Conservation (phyloP, 192 early-diverging fungal genomes). For the Coemansia sp. region DNA sequence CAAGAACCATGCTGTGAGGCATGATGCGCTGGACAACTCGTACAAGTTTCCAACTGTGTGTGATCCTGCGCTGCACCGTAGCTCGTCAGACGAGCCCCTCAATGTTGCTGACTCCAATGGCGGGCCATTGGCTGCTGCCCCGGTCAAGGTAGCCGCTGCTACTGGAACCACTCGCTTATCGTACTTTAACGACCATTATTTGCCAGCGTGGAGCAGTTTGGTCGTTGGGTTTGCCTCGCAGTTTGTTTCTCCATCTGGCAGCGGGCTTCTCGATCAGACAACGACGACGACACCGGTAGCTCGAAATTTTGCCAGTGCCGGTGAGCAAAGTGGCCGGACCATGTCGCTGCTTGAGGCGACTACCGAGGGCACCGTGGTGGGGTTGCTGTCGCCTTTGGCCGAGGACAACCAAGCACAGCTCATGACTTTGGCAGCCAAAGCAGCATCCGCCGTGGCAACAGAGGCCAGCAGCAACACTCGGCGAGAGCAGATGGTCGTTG, state of each 20-base stretch:
- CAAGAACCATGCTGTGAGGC: constrained; percentile 28
- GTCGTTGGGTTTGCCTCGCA: constrained; percentile 52
- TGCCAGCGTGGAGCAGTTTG: constrained; percentile 47
- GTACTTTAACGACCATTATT: constrained; percentile 33
- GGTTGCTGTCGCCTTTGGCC: constrained; percentile 35
- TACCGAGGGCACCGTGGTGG: constrained; percentile 45
- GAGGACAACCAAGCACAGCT: constrained; percentile 2
- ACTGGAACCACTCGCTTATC: constrained; percentile 12
- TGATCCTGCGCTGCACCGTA: not conserved
- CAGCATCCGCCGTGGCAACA: not conserved
- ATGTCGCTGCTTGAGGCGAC: constrained; percentile 49
- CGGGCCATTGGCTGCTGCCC: not conserved
- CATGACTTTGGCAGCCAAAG: not conserved
- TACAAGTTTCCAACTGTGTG: constrained; percentile 14
- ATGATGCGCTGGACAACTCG: constrained; percentile 18
- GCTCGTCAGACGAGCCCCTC: not conserved
- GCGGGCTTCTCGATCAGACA: constrained; percentile 31
- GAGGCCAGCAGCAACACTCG: not conserved
- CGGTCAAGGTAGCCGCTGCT: not conserved
- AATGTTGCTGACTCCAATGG: not conserved
- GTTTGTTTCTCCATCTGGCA: constrained; percentile 48
- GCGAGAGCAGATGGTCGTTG: constrained; percentile 23
- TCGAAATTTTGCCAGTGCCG: not conserved
- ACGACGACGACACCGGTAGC: not conserved
- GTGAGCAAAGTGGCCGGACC: constrained; percentile 15